Conservation (phyloP, 352 stramenopile genomes). For the Pythium rishiriense region DNA sequence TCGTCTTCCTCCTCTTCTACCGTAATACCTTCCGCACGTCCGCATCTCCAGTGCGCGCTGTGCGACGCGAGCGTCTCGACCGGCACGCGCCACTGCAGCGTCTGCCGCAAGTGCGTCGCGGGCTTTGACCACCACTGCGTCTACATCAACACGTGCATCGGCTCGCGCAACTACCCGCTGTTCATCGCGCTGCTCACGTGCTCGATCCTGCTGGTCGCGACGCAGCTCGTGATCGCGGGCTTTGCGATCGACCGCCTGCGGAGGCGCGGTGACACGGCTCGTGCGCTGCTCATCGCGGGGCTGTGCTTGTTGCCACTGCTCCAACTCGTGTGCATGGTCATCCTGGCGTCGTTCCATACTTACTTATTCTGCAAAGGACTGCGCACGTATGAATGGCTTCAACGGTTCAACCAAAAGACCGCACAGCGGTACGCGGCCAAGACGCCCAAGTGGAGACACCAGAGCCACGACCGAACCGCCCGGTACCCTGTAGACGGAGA, state of each 20-base stretch:
- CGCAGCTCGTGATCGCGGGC: slow-evolving; percentile 49
- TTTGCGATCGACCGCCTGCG: slow-evolving; percentile 40
- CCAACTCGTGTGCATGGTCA: slow-evolving; percentile 57
- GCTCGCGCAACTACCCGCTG: slow-evolving; percentile 62
- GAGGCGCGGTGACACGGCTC: slow-evolving; percentile 2
- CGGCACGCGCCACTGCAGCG: slow-evolving; percentile 84
- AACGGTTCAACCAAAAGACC: slow-evolving; percentile 27
- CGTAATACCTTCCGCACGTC: slow-evolving; percentile 6
- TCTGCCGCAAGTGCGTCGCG: slow-evolving; percentile 93
- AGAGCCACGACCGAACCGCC: background rate
- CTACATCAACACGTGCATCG: slow-evolving; percentile 95
- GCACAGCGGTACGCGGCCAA: slow-evolving; percentile 17
- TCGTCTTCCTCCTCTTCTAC: slow-evolving; percentile 4
- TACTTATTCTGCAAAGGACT: slow-evolving; percentile 54
- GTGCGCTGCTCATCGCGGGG: slow-evolving; percentile 19
- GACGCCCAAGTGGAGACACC: slow-evolving; percentile 19
- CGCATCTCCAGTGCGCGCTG: slow-evolving; percentile 32
- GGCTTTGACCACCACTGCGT: slow-evolving; percentile 96
- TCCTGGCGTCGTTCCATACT: slow-evolving; percentile 62
- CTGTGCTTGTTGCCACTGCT: slow-evolving; percentile 45
- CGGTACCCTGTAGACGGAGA: background rate
- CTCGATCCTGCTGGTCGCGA: slow-evolving; percentile 52
- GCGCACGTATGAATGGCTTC: slow-evolving; percentile 63
- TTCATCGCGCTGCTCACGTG: slow-evolving; percentile 63
- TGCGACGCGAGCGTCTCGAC: slow-evolving; percentile 45